Evolutionary conservation across 352 stramenopile genomes (phyloP), one percentile per base, ranked within the genome.

Genomic region (Thraustotheca clavata): DNA sequence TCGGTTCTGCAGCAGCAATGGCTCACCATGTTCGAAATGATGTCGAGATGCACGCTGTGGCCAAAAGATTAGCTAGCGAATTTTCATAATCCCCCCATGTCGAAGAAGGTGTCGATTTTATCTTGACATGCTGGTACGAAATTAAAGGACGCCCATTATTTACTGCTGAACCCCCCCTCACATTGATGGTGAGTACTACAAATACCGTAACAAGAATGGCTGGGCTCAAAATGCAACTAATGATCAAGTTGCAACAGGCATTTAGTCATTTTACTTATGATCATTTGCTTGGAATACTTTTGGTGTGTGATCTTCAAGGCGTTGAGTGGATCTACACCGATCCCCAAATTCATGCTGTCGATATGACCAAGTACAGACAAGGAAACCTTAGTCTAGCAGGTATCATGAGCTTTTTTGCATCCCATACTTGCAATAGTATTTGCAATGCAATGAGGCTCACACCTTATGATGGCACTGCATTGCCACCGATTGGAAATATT

Each of bases 171-270:
- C 71, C 74, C 22, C n/a, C n/a, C n/a, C n/a, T n/a, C 76, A 71
- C 35, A 74, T 81, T 27, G 9, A 18, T 6, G 72, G 72, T 7
- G 41, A 70, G 27, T 81, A 76, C 71, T 71, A 72, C 47, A 81
- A 79, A 71, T 82, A 76, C 67, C 77, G 77, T 67, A 77, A 73
- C 62, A 75, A 75, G 43, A 77, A 74, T 18, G 68, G 67, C 14
- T 77, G 69, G 71, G 43, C n/a, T n/a, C n/a, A n/a, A n/a, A n/a
- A n/a, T n/a, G n/a, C n/a, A n/a, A n/a, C n/a, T n/a, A n/a, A n/a
- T n/a, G n/a, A n/a, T n/a, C n/a, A n/a, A n/a, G n/a, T n/a, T n/a
- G n/a, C n/a, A n/a, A n/a, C 81, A 79, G 49, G 74, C 72, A 0
- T 82, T 79, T 55, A 76, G 68, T 29, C 72, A 77, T 40, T 82